Conservation (phyloP, 495 filamentous ascomycete species). For the Aspergillus affinis region DNA sequence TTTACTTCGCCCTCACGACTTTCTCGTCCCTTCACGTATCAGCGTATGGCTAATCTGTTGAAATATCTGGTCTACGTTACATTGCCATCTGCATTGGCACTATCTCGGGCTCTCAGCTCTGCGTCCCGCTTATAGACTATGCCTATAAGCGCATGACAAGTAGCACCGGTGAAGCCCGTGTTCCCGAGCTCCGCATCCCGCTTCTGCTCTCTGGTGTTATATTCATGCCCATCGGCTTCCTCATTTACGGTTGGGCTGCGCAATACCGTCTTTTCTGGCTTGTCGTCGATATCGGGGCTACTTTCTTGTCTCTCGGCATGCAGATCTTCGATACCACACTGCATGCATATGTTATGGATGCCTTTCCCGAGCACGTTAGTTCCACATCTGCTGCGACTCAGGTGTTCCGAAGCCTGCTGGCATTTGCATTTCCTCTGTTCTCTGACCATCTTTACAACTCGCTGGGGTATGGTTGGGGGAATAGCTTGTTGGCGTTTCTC, state of each 20-base stretch:
- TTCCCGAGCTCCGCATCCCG: background rate
- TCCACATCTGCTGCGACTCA: too few species aligned
- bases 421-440: too few species aligned
- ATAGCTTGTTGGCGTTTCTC: background rate
- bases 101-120: conserved; percentile 55
- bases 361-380: too few species aligned
- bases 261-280: background rate
- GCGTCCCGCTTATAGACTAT: conserved; percentile 52
- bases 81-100: conserved; percentile 59
- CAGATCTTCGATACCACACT: conserved; percentile 19
- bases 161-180: background rate
- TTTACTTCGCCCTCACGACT: conserved; percentile 63
- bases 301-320: background rate
- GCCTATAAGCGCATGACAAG: conserved; percentile 54
- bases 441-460: too few species aligned
- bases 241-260: background rate
- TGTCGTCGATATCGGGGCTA: background rate
- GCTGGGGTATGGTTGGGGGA: too few species aligned
- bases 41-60: conserved; percentile 51
- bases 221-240: background rate
- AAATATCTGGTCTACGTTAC: conserved; percentile 60
- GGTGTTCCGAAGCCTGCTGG: too few species aligned
- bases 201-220: background rate
- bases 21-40: conserved; percentile 57
- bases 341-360: conserved; percentile 11